Evolutionary conservation across 148 eudicot species (phyloP).

Genomic region (Fagopyrum homotropicum): DNA sequence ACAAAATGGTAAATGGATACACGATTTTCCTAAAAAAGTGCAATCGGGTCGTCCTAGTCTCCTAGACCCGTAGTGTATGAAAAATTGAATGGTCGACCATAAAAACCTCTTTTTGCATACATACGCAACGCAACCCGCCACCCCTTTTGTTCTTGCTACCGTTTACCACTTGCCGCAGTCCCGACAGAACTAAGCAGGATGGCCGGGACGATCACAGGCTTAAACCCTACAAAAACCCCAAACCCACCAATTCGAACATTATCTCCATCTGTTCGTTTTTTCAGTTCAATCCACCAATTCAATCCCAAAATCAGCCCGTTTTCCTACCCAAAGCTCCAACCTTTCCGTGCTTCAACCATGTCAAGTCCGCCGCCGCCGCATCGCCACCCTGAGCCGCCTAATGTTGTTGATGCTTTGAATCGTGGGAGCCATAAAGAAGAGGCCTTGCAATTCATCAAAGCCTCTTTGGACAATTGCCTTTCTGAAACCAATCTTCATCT

Average conservation of each 20-base stretch:
- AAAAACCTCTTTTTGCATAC: no score
- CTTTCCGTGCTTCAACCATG: slow-evolving; percentile 25
- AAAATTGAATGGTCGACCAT: no score
- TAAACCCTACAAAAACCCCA: slow-evolving; percentile 56
- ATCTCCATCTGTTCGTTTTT: slow-evolving; percentile 7
- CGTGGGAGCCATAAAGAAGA: slow-evolving; percentile 35
- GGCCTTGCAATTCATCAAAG: slow-evolving; percentile 37
- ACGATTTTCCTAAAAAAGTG: no score
- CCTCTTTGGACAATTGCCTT: slow-evolving; percentile 51
- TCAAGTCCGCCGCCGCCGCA: slow-evolving; percentile 33
- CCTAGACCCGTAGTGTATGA: no score
- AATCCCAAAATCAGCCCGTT: slow-evolving; percentile 15
- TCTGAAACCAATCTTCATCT: slow-evolving; percentile 76
- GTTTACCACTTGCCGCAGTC: no score
- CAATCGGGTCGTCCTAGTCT: no score
- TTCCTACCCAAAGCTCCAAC: slow-evolving; percentile 15
- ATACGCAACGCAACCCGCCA: no score
- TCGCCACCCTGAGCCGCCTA: slow-evolving; percentile 15
- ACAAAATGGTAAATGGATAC: no score
- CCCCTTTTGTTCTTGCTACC: no score
- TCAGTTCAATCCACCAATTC: slow-evolving; percentile 13
- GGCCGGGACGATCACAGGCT: slow-evolving; percentile 21
- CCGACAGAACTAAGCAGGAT: slow-evolving; percentile 2
- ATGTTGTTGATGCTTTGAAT: slow-evolving; percentile 28
- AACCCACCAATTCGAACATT: not conserved